Evolutionary conservation across 371 early-diverging fungal genomes (phyloP).

Genomic region (Syncephalastrum sp.): DNA sequence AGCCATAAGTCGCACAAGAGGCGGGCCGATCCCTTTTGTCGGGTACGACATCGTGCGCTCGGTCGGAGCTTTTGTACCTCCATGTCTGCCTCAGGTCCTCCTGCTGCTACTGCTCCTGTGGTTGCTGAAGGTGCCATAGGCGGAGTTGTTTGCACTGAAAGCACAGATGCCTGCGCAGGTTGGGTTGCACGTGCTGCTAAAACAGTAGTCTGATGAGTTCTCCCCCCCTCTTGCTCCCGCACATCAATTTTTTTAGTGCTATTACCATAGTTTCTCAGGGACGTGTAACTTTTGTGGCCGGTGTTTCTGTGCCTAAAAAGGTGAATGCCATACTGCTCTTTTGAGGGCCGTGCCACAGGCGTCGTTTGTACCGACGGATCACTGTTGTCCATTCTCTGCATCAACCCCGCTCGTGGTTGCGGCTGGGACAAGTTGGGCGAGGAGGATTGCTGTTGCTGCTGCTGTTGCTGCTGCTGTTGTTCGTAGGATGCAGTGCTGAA

Average conservation of each 20-base stretch:
- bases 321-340: no score
- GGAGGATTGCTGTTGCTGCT: slow-evolving; percentile 15
- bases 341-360: slow-evolving; percentile 6
- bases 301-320: no score
- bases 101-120: slow-evolving; percentile 3
- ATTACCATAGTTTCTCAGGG: no score
- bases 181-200: slow-evolving; percentile 9
- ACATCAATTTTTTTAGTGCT: no score
- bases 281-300: no score
- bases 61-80: slow-evolving; percentile 7
- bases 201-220: neutral
- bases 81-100: no score
- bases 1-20: slow-evolving; percentile 58
- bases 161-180: slow-evolving; percentile 11
- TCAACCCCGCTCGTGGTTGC: slow-evolving; percentile 13
- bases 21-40: slow-evolving; percentile 28
- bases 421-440: slow-evolving; percentile 15
- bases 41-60: slow-evolving; percentile 23
- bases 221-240: no score
- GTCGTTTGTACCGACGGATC: slow-evolving; percentile 3
- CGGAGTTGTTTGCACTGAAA: slow-evolving; percentile 16
- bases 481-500: neutral
- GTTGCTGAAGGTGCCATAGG: neutral
- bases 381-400: slow-evolving; percentile 16
- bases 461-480: neutral